Evolutionary conservation across 2,329 filamentous ascomycete genomes (phyloP).

Genomic region (Neopestalotiopsis clavispora): DNA sequence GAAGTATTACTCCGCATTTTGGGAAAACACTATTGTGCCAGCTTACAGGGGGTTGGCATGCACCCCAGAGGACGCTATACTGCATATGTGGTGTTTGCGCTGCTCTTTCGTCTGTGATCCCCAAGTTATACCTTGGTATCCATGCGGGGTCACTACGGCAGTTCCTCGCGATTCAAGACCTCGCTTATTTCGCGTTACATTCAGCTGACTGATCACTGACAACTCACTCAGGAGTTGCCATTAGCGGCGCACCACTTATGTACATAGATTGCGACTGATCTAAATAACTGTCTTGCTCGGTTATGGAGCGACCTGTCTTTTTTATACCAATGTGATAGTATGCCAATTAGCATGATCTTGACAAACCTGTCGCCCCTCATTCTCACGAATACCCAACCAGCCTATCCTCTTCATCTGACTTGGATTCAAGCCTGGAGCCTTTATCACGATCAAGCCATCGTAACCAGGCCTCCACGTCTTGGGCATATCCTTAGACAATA

Average conservation of each 20-base stretch:
- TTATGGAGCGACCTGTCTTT: not conserved
- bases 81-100: not conserved
- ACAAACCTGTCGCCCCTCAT: not conserved
- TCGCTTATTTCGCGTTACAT: not conserved
- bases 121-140: not conserved
- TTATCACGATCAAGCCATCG: not conserved
- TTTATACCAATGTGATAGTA: not conserved
- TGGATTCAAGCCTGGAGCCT: not conserved
- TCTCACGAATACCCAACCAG: too few species aligned
- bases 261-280: too few species aligned
- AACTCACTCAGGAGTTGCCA: too few species aligned
- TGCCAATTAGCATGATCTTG: not conserved
- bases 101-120: not conserved
- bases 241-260: too few species aligned
- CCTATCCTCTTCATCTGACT: not conserved
- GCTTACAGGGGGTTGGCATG: not conserved
- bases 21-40: not conserved
- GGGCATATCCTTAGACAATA: too few species aligned
- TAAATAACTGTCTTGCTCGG: too few species aligned
- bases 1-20: not conserved
- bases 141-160: constrained; percentile 7
- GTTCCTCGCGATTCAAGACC: not conserved
- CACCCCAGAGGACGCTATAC: constrained; percentile 1
- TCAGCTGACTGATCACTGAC: not conserved
- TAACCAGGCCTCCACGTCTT: too few species aligned